Base-by-base conservation (phyloP, 768 basidiomycete species). In the Russula compacta region DNA sequence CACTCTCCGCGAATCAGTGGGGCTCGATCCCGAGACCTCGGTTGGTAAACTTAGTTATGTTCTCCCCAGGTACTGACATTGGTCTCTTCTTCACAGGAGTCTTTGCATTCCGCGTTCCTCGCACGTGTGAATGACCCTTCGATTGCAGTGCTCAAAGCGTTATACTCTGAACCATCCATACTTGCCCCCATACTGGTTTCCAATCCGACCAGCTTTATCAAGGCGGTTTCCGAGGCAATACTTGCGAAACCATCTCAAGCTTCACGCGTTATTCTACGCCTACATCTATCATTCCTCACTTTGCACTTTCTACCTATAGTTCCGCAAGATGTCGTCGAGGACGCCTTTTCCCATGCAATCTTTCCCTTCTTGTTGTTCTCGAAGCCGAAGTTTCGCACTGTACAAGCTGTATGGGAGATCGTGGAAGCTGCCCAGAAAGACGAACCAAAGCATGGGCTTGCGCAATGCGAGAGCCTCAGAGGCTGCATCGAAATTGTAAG, bases 351-450 rank as follows among this genome's bases (percentile, higher is more conserved):
- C 63, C 72, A 75, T 36, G 69, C 85, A 1, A 71, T 95, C 56
- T 88, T 92, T 69, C 87, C 92, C 0, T 82, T 83, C 68, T 73
- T 95, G 47, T 70, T 95, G 15, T 86, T 82, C 66, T 86, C 89
- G 7, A 91, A 87, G 68, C 73, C 86, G 3, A 79, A 85, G 53
- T 80, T 85, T 62, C 85, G 83, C 68, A 86, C 82, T 0, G 78
- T 83, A 0, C 78, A 81, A 21, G 69, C 78, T n/a, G 81, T 84
- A 0, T 95, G 92, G 92, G 84, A 84, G 57, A 71, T 80, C n/a
- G 69, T 93, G n/a, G 77, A 76, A 52, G 69, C 53, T 64, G 63
- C n/a, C 65, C 71, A 58, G 66, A 71, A 68, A 49, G 69, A 47
- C 6, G 55, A 19, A 9, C 66, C 47, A 35, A 68, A 61, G 8